Conservation (phyloP, 352 stramenopile species). For the Pythium aristosporum region DNA sequence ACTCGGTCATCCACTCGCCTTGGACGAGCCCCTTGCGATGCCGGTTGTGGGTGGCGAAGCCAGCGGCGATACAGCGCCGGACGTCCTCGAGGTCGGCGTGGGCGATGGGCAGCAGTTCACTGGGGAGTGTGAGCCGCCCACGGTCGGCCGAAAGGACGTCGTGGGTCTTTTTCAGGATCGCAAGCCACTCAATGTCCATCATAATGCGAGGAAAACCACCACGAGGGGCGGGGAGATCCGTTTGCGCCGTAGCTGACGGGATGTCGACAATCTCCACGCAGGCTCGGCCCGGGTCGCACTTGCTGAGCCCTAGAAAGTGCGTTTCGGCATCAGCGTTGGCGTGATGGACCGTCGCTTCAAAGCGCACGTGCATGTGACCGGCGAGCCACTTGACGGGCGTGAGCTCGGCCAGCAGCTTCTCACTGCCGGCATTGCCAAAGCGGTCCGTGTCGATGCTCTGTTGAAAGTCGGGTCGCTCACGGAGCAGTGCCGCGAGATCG, state of each 20-base stretch:
- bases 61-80: conserved; percentile 23
- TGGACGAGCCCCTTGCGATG: conserved; percentile 24
- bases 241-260: conserved; percentile 1
- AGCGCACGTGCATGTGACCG: conserved; percentile 98
- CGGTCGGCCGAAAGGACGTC: conserved; percentile 65
- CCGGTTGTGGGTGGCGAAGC: conserved; percentile 36
- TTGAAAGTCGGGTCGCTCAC: conserved; percentile 92
- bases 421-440: conserved; percentile 92
- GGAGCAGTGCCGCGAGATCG: conserved; percentile 82
- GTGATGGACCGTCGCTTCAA: conserved; percentile 88
- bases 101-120: conserved; percentile 69
- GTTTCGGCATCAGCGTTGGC: conserved; percentile 37
- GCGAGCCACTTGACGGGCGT: conserved; percentile 96
- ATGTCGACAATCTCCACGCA: conserved; percentile 95
- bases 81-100: conserved; percentile 77
- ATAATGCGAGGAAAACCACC: conserved; percentile 40
- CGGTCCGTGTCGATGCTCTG: conserved; percentile 91
- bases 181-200: conserved; percentile 95
- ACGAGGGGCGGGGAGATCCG: not conserved
- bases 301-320: conserved; percentile 97
- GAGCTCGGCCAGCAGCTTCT: conserved; percentile 91
- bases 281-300: conserved; percentile 93
- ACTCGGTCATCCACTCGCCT: conserved; percentile 73
- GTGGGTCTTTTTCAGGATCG: conserved; percentile 91
- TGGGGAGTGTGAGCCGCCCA: conserved; percentile 31